These are phyloP conservation scores for Cymbopogon citratus DNA, from an alignment of 176 grass and related monocot genomes.

Conservation along the genomic window DNA sequence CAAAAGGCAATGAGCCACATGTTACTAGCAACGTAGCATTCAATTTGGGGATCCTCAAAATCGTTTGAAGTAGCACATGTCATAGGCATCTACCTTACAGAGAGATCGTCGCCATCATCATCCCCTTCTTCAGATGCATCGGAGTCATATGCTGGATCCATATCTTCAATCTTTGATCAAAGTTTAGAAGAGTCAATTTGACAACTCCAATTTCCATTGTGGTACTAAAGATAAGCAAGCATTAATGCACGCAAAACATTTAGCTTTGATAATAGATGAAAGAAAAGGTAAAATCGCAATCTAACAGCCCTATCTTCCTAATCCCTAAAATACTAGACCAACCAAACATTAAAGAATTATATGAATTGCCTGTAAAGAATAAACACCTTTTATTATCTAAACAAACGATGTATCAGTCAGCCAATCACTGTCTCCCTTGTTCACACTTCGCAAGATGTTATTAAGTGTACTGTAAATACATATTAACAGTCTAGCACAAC, in stretches of 20 bases:
- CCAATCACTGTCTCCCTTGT: neutral
- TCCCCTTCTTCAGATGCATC: conserved; percentile 61
- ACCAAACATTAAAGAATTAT: neutral
- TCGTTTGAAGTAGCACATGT: conserved; percentile 14
- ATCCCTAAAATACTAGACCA: conserved; percentile 10
- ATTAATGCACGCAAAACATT: conserved; percentile 29
- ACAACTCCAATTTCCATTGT: conserved; percentile 33
- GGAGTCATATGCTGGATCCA: conserved; percentile 44
- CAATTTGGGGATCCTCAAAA: conserved; percentile 26
- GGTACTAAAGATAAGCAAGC: conserved; percentile 38
- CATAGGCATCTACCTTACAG: conserved; percentile 58
- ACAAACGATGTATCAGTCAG: neutral
- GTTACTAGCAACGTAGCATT: conserved; percentile 15
- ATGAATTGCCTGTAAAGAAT: neutral
- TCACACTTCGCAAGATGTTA: conserved; percentile 3
- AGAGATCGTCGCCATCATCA: conserved; percentile 70
- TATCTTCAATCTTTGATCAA: conserved; percentile 68
- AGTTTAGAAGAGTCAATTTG: conserved; percentile 53
- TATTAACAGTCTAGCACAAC: neutral
- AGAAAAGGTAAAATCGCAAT: neutral
- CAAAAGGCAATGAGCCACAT: conserved; percentile 15
- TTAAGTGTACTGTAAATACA: neutral
- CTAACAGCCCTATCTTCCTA: neutral
- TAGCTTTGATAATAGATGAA: neutral
- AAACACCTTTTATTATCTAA: neutral